Evolutionary conservation across 1,284 basidiomycete genomes (phyloP), one percentile per base, ranked within the genome.

Genomic region (Trichosporon coremiiforme): DNA sequence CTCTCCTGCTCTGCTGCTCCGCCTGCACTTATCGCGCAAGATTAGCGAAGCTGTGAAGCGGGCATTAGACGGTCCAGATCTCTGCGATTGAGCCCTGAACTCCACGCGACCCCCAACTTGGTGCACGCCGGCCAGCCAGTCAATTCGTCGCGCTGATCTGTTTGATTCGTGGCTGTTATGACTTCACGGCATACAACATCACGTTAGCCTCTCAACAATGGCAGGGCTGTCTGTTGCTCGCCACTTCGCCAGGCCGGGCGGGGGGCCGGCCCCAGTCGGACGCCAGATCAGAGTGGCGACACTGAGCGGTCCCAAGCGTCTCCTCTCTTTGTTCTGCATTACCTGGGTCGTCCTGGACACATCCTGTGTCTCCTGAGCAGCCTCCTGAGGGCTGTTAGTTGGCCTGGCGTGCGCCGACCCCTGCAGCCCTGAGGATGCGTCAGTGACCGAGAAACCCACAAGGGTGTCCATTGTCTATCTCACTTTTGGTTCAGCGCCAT

Each of bases 401-500:
- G n/a, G n/a, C n/a, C 15, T 17, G 41, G 17, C 15, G 13, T 17
- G 41, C 41, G 47, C 47, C n/a, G 20, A 22, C 20, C 17, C 20
- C n/a, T 8, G 20, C 47, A 9, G 20, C 47, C 47, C 20, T 53
- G 47, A 20, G 5, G 47, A 9, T 22, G 47, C 47, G 47, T 22
- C 47, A 53, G 20, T 53, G 47, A 20, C 47, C 47, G 47, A 22
- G 47, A 22, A 53, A 22, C 7, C 47, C 47, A 15, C 47, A 17
- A 45, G 41, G 41, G 13, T 17, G 2, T 1, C 7, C 7, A 4
- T 15, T 4, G 15, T n/a, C 2, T 15, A 45, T 45, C 41, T 45
- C 41, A 45, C 41, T 45, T 45, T 45, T 45, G 41, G 41, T 45
- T 45, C 41, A 45, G 41, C 41, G 41, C 41, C 41, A 45, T 45